A percentile compares a stretch with the other conserved stretches of the same genome.
These are phyloP conservation scores for Sphaerulina musiva DNA, from an alignment of 2,329 filamentous ascomycete genomes.

Conservation along the genomic window DNA sequence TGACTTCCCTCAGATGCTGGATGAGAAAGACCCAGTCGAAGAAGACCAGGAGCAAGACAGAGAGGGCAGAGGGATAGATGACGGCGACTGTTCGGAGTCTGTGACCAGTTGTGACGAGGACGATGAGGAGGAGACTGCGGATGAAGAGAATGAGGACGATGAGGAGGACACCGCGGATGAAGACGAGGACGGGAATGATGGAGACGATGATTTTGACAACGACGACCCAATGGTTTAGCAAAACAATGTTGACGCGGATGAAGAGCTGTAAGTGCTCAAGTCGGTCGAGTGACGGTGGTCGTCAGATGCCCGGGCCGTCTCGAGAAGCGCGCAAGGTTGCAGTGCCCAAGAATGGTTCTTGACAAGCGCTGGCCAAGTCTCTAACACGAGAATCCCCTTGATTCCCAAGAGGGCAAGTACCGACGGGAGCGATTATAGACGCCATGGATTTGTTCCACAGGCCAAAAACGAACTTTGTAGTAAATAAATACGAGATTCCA, in stretches of 20 bases:
- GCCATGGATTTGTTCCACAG: no score
- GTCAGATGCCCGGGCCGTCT: no score
- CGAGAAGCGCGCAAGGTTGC: no score
- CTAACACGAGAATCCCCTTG: no score
- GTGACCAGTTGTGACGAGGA: not conserved
- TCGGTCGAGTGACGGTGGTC: no score
- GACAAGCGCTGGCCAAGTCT: no score
- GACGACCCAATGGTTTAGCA: not conserved
- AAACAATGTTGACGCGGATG: not conserved
- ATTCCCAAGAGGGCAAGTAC: no score
- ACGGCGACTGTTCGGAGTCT: not conserved
- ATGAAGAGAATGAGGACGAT: not conserved
- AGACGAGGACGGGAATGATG: not conserved
- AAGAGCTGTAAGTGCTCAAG: not conserved
- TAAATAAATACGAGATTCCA: no score
- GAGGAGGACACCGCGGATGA: not conserved
- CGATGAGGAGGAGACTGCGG: not conserved
- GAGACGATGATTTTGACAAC: not conserved
- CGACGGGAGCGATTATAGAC: no score
- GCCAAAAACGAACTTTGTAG: no score
- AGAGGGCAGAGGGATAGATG: not conserved
- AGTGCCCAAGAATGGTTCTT: no score
- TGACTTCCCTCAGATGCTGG: slow-evolving; percentile 15
- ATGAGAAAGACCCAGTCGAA: slow-evolving; percentile 4
- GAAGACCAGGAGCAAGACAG: not conserved